Conservation (phyloP, 371 early-diverging fungal species). For the Choanephora cucurbitarum region DNA sequence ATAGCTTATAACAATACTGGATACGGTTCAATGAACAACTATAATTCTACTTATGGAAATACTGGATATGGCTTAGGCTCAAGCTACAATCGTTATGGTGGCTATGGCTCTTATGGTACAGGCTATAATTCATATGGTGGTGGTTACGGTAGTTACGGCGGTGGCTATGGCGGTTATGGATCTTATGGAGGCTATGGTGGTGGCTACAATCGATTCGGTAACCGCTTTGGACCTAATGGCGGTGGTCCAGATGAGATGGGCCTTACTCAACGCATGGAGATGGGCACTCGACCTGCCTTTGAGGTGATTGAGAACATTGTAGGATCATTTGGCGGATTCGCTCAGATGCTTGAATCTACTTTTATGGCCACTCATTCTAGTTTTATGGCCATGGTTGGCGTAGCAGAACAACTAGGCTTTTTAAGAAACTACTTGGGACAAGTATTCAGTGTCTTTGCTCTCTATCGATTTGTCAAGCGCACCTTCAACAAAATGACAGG, state of each 20-base stretch:
- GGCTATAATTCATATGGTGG: constrained; percentile 29
- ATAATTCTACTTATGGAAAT: constrained; percentile 14
- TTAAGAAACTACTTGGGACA: constrained; percentile 83
- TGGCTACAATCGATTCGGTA: constrained; percentile 27
- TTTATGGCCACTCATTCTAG: constrained; percentile 96
- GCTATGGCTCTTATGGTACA: constrained; percentile 40
- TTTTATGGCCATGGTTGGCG: constrained; percentile 97
- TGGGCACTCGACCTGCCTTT: constrained; percentile 88
- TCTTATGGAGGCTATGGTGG: constrained; percentile 53
- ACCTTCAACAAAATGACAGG: constrained; percentile 67
- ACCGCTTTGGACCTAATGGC: constrained; percentile 29
- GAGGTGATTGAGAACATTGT: constrained; percentile 91
- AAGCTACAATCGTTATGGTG: constrained; percentile 30
- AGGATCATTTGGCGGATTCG: constrained; percentile 95
- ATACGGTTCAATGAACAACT: constrained; percentile 9
- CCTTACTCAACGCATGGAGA: constrained; percentile 82
- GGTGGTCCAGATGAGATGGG: constrained; percentile 62
- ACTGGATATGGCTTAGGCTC: constrained; percentile 40
- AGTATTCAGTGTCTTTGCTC: constrained; percentile 76
- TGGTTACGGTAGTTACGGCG: constrained; percentile 33
- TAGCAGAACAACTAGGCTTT: constrained; percentile 94
- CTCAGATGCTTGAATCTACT: constrained; percentile 97
- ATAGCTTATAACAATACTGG: constrained; percentile 4
- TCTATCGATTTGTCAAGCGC: constrained; percentile 66
- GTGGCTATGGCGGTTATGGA: constrained; percentile 46